Evolutionary conservation across 331 rosid species (phyloP), one percentile per base, ranked within the genome.

Genomic region (Rosa hybrid): DNA sequence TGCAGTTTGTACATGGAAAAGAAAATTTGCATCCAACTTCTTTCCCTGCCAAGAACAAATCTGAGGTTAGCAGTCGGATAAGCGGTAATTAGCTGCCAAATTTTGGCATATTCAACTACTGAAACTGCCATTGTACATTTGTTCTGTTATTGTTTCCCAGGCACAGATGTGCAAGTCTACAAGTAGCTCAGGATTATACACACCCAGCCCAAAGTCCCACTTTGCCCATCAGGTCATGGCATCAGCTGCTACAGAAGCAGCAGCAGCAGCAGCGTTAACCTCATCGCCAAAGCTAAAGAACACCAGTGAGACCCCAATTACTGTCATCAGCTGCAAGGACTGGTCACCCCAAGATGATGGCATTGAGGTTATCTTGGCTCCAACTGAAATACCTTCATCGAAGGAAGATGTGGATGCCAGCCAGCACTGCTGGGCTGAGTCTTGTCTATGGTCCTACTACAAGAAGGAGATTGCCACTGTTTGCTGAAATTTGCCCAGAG

Each of bases 281-380:
- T 78, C 88, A 12, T 81, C 74, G 1, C 44, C 48, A 23, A 44
- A 59, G 20, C 77, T 81, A 27, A 73, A 68, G 79, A 68, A 30
- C 84, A 76, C 48, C 68, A 75, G 50, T 21, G 57, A 53, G 41
- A 57, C 54, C 25, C 78, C 42, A 16, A 53, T 77, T 76, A 23
- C 69, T 14, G 56, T 71, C 51, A 44, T 44, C n/a, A 11, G 77
- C 76, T 38, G 8, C 41, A 30, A n/a, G 16, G 85, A 88, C 42
- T 94, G 97, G 97, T 94, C 91, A 42, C 96, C 94, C n/a, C 59
- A 75, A 78, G 97, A 90, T 68, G 98, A 94, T 76, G 86, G 84
- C 76, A 91, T 92, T 81, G 81, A 81, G 77, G 25, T 79, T 64
- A 63, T 74, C 39, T 81, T 81, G 81, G 89, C 90, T 82, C 77